Evolutionary conservation across 148 eudicot species (phyloP).

Genomic region (Pouteria glomerata): DNA sequence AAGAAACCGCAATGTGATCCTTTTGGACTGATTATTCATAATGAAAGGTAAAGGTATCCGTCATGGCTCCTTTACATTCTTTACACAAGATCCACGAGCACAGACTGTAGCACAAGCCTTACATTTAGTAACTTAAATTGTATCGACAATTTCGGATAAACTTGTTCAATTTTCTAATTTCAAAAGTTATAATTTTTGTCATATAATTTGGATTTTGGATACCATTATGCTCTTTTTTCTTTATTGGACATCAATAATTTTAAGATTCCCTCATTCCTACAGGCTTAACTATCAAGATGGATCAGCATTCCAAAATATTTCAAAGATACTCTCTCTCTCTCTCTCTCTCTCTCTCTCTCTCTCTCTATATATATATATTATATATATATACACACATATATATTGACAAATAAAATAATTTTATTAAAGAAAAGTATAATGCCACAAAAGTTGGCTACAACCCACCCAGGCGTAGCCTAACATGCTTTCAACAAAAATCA

Average conservation of each 20-base stretch:
- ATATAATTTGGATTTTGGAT: neutral
- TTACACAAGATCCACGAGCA: neutral
- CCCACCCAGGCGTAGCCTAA: too few relatives aligned
- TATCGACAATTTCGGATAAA: neutral
- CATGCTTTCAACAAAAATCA: too few relatives aligned
- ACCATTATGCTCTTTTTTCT: neutral
- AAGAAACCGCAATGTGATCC: neutral
- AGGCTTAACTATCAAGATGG: too few relatives aligned
- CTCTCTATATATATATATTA: too few relatives aligned
- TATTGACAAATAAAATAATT: too few relatives aligned
- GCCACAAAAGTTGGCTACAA: too few relatives aligned
- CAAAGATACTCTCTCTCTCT: neutral
- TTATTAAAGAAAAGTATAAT: too few relatives aligned
- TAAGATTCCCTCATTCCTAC: neutral
- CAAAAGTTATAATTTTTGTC: neutral
- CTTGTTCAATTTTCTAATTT: neutral
- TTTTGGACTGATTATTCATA: neutral
- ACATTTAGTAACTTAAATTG: neutral
- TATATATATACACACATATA: too few relatives aligned
- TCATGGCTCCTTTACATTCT: neutral
- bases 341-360: neutral
- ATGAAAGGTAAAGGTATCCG: neutral
- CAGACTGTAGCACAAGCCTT: neutral
- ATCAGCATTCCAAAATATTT: too few relatives aligned
- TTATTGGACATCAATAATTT: neutral